Evolutionary conservation across 2,329 filamentous ascomycete genomes (phyloP).

Genomic region (Hymenoscyphus repandus): DNA sequence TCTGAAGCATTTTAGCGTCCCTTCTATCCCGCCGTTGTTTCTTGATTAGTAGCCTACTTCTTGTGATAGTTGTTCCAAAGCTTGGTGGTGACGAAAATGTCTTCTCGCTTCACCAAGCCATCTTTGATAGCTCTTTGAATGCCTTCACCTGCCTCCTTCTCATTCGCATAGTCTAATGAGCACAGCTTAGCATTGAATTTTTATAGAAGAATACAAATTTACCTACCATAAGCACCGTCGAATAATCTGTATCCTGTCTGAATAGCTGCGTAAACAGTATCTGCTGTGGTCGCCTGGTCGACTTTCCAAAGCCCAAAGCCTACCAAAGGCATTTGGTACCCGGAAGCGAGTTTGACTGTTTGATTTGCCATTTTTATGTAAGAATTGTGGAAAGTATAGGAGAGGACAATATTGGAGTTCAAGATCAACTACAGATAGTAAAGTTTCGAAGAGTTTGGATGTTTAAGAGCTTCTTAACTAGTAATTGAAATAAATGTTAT

Average conservation of each 20-base stretch:
- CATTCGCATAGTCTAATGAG: slow-evolving; percentile 48
- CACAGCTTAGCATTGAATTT: too few relatives aligned
- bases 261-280: slow-evolving; percentile 60
- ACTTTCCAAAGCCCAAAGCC: slow-evolving; percentile 66
- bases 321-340: slow-evolving; percentile 48
- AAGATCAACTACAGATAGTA: not conserved
- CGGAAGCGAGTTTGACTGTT: slow-evolving; percentile 38
- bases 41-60: slow-evolving; percentile 5
- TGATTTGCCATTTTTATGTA: not conserved
- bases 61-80: slow-evolving; percentile 54
- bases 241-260: slow-evolving; percentile 49
- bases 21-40: not conserved
- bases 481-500: not conserved
- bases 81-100: slow-evolving; percentile 63
- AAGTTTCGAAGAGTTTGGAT: too few relatives aligned
- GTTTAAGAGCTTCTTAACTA: too few relatives aligned
- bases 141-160: slow-evolving; percentile 59
- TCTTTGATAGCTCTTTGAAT: slow-evolving; percentile 51
- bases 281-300: slow-evolving; percentile 51
- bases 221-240: slow-evolving; percentile 44
- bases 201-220: too few relatives aligned
- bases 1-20: not conserved
- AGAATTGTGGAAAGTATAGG: not conserved
- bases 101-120: slow-evolving; percentile 54
- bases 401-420: not conserved